Evolutionary conservation across 371 early-diverging fungal species (phyloP), one percentile per base, ranked within the genome.

Genomic region (Mucor irregularis): DNA sequence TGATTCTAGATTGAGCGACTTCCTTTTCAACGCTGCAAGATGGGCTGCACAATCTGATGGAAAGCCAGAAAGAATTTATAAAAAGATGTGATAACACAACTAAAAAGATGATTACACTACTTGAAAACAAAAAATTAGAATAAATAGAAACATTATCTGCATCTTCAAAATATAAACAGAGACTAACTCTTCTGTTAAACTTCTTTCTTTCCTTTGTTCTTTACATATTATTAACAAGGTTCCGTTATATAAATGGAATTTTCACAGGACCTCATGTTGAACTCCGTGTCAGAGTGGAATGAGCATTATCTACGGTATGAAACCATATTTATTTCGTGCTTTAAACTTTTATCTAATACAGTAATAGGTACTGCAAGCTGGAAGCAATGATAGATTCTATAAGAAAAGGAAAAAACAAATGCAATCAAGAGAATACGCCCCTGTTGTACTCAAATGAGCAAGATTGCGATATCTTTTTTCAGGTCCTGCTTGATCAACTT

Each of bases 231-330:
- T 28, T 26, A 13, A 46, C 5, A 31, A 31, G 7, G n/a, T 39
- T 39, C 13, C 11, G 19, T 42, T 42, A 34, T 13, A 34, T 34
- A 34, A 22, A 52, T 52, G 52, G 42, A 42, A 19, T 52, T 52
- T 64, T 89, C 91, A 4, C 90, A 88, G 70, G 83, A 86, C 24
- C 80, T 95, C 33, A 87, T 89, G 70, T 85, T 93, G 65, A 94
- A 93, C 64, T 82, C 90, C 38, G 90, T 89, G 38, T 92, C 93
- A 43, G 94, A 93, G 62, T 95, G 95, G 95, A 81, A 81, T 46
- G 90, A 90, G 45, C 73, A 83, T 62, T 90, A 89, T 58, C 35
- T 90, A 38, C 83, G 83, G 78, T 83, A 77, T 71, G 71, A 22
- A 19, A 19, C 10, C 5, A 10, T 10, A 2, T 6, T 3, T 19